Evolutionary conservation across 345 rosid genomes (phyloP), one percentile per base, ranked within the genome.

Genomic region (Moricandia arvensis): DNA sequence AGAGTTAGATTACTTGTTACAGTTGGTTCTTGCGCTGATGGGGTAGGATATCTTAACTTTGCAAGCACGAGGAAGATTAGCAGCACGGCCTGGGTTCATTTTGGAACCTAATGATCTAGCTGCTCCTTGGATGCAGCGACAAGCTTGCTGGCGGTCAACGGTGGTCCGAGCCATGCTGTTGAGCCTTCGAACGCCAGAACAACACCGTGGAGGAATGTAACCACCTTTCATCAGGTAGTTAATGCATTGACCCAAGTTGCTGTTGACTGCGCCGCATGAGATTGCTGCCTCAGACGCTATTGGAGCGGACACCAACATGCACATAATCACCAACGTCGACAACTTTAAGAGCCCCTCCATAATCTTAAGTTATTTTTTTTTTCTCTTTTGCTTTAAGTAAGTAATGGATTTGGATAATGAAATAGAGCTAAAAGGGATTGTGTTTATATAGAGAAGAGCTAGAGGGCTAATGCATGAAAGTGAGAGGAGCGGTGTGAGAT

Each of bases 11-110:
- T 75, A 87, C 92, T 8, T 75, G 71, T 51, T 31, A 83, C 92
- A 87, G 85, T 85, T 74, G 35, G 84, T 79, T 78, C 76, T 61
- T 33, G 81, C 58, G 71, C 85, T 82, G 89, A 88, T 83, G 77
- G 84, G 83, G 86, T 84, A 90, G 38, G 93, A 79, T 63, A 90
- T 51, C 62, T 38, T 70, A 66, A 88, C 87, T 3, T 74, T 73
- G 66, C 93, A 90, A 12, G 79, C 76, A 27, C 69, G 6, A 0
- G 93, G 92, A 24, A 90, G 85, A 71, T 73, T 18, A 66, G 77
- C 73, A 59, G 81, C 81, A 77, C 81, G 76, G 3, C 51, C 41
- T 8, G 79, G 30, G 12, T 82, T 86, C 10, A 41, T 26, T 35
- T 67, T 47, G 0, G 27, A 21, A 49, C 83, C 82, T 38, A 83